Evolutionary conservation across 2,329 filamentous ascomycete species (phyloP).

Genomic region (Trichothecium roseum): DNA sequence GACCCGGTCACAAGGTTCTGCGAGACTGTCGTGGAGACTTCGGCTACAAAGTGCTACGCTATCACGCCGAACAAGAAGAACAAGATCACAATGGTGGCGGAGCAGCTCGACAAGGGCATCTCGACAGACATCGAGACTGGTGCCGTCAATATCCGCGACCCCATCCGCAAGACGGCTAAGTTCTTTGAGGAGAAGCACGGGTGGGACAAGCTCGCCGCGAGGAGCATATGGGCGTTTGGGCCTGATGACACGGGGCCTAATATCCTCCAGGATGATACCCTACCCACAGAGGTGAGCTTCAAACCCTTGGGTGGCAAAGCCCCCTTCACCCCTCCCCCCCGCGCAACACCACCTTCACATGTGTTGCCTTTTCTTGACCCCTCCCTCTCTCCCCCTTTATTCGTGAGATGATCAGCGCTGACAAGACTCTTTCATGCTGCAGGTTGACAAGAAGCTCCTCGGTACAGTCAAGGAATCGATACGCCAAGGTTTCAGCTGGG

Average conservation of each 20-base stretch:
- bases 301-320: slow-evolving; percentile 1
- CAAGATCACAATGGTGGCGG: slow-evolving; percentile 96
- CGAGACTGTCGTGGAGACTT: slow-evolving; percentile 95
- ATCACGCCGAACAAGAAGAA: slow-evolving; percentile 99
- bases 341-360: not conserved
- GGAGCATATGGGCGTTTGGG: slow-evolving; percentile 98
- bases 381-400: no score
- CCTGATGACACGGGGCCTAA: slow-evolving; percentile 92
- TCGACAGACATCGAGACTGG: slow-evolving; percentile 90
- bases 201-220: slow-evolving; percentile 87
- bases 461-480: slow-evolving; percentile 84
- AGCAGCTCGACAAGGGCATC: slow-evolving; percentile 90
- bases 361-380: not conserved
- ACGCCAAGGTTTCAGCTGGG: slow-evolving; percentile 94
- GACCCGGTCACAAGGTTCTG: slow-evolving; percentile 96
- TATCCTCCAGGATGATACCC: slow-evolving; percentile 90
- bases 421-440: slow-evolving; percentile 2
- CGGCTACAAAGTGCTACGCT: slow-evolving; percentile 94
- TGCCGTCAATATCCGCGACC: slow-evolving; percentile 83
- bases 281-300: slow-evolving; percentile 65
- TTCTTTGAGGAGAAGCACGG: slow-evolving; percentile 97
- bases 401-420: no score
- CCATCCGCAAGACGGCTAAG: slow-evolving; percentile 84
- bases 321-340: not conserved
- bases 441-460: slow-evolving; percentile 86